A percentile compares a stretch with the other conserved stretches of the same genome.
These are phyloP conservation scores for Friedmanniomyces simplex DNA, from an alignment of 495 filamentous ascomycete species.

Conservation along the genomic window DNA sequence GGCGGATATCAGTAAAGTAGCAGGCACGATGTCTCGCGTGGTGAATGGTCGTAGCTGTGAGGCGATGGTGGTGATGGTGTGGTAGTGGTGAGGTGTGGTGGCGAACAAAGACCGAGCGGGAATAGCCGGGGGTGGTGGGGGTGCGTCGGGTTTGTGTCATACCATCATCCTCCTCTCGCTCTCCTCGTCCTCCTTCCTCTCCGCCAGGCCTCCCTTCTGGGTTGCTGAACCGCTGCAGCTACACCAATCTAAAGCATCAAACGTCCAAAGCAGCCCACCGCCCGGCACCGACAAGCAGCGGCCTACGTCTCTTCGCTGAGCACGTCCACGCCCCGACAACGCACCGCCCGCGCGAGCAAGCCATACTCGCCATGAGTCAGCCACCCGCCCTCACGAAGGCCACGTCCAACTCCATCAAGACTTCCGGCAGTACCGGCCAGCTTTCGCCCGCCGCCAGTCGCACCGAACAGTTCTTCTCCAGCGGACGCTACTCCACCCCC, in stretches of 20 bases:
- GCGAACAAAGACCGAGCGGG: background rate
- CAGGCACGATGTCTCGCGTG: too few relatives aligned
- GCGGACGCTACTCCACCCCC: slow-evolving; percentile 43
- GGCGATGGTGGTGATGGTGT: too few relatives aligned
- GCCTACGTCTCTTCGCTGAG: slow-evolving; percentile 8
- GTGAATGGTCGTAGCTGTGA: too few relatives aligned
- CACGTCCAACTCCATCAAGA: slow-evolving; percentile 6
- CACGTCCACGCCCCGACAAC: slow-evolving; percentile 2
- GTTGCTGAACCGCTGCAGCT: background rate
- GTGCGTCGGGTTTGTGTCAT: background rate
- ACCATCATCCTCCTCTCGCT: background rate
- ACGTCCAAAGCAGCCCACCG: background rate
- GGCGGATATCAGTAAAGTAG: too few relatives aligned
- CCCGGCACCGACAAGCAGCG: slow-evolving; percentile 8
- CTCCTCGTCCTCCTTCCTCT: background rate
- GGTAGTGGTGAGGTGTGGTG: too few relatives aligned
- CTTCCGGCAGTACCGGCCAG: slow-evolving; percentile 19
- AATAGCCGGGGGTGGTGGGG: background rate
- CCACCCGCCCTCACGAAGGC: slow-evolving; percentile 22
- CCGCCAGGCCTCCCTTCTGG: background rate
- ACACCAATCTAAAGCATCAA: background rate
- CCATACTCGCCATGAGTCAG: slow-evolving; percentile 15
- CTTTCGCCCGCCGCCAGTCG: slow-evolving; percentile 30
- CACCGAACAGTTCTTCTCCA: slow-evolving; percentile 21
- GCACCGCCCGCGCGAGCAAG: background rate